Conservation (phyloP, 2,329 filamentous ascomycete species). For the Neocucurbitaria cava region DNA sequence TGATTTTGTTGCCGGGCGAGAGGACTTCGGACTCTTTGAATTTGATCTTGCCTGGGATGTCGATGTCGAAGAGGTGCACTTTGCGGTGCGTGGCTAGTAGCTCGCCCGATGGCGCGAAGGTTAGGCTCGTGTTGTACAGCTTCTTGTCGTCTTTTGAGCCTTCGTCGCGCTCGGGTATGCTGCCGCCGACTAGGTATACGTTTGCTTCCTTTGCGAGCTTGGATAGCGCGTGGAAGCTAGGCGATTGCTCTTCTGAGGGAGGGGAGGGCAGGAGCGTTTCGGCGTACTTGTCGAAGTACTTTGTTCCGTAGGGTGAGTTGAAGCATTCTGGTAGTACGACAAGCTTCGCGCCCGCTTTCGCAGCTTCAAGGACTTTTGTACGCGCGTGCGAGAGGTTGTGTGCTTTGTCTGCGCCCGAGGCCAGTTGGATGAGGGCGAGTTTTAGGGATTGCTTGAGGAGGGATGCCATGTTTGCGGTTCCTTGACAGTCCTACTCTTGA, state of each 20-base stretch:
- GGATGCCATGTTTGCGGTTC: constrained; percentile 25
- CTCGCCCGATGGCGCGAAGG: constrained; percentile 79
- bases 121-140: constrained; percentile 90
- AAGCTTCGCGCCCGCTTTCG: constrained; percentile 76
- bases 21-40: constrained; percentile 93
- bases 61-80: constrained; percentile 95
- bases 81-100: constrained; percentile 91
- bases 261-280: constrained; percentile 84
- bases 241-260: constrained; percentile 72
- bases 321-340: constrained; percentile 98
- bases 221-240: constrained; percentile 85
- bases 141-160: constrained; percentile 58
- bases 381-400: constrained; percentile 83
- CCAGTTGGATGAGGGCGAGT: constrained; percentile 58
- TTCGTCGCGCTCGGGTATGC: constrained; percentile 82
- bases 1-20: constrained; percentile 82
- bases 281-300: constrained; percentile 90
- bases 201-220: constrained; percentile 78
- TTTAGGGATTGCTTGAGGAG: constrained; percentile 48
- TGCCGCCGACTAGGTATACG: constrained; percentile 86
- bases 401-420: constrained; percentile 72
- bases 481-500: background rate
- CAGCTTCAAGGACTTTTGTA: constrained; percentile 81
- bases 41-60: constrained; percentile 92
- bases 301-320: constrained; percentile 94